phyloP scores from a whole-genome alignment of 371 early-diverging fungal genomes.

The Nematocida parisii region DNA sequence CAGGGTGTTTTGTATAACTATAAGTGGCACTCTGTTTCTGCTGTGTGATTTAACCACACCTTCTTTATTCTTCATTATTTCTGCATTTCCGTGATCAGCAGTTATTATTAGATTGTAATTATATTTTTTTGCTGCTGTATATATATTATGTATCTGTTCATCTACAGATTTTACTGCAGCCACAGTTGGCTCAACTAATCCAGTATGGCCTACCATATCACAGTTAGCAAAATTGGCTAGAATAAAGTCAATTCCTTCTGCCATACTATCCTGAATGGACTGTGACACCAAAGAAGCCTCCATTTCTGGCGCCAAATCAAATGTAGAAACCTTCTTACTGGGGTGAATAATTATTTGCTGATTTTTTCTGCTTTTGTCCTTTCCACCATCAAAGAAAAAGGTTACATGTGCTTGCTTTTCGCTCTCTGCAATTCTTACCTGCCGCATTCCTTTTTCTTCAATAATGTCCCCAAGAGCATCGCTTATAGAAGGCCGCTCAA shows the following conservation, averaged over 20 bases:
- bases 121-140: constrained; percentile 79
- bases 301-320: constrained; percentile 92
- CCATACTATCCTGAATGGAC: constrained; percentile 71
- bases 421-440: constrained; percentile 90
- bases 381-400: constrained; percentile 99
- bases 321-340: constrained; percentile 90
- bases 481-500: constrained; percentile 84
- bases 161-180: constrained; percentile 88
- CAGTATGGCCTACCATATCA: constrained; percentile 93
- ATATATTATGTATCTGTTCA: constrained; percentile 83
- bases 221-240: constrained; percentile 99
- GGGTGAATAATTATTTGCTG: constrained; percentile 85
- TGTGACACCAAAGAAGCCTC: constrained; percentile 80
- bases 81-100: constrained; percentile 99
- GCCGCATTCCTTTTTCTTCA: constrained; percentile 76
- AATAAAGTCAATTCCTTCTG: constrained; percentile 75
- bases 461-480: constrained; percentile 94
- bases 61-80: constrained; percentile 87
- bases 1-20: constrained; percentile 71
- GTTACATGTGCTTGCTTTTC: constrained; percentile 99
- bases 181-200: constrained; percentile 84
- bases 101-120: constrained; percentile 89
- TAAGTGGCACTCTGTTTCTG: constrained; percentile 78
- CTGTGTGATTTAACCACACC: constrained; percentile 82
- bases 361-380: constrained; percentile 78